phyloP scores from a whole-genome alignment of 2,329 filamentous ascomycete species.

The Mariannaea elegans region DNA sequence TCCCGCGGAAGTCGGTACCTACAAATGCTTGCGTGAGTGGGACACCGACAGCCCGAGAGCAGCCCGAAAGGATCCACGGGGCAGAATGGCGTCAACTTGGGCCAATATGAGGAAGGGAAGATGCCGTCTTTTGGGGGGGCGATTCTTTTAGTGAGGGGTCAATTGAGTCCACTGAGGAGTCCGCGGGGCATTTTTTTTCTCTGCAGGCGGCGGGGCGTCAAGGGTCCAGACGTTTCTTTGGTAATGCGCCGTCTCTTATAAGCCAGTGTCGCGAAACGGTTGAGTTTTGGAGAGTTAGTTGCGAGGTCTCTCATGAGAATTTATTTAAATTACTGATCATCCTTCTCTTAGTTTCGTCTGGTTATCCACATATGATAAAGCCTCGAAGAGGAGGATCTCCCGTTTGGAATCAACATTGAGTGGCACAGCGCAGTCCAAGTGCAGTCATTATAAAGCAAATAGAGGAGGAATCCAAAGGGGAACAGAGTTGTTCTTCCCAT shows the following conservation, averaged over 20 bases:
- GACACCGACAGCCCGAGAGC: conserved; percentile 39
- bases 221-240: conserved; percentile 21
- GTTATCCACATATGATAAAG: not conserved
- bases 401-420: no score
- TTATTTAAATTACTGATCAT: conserved; percentile 5
- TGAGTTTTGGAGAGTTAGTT: no score
- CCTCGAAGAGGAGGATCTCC: not conserved
- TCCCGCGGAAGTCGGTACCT: conserved; percentile 42
- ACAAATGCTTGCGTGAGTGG: conserved; percentile 6
- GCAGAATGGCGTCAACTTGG: conserved; percentile 48
- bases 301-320: not conserved
- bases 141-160: conserved; percentile 15
- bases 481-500: conserved; percentile 6
- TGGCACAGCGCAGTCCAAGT: no score
- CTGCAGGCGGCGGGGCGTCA: conserved; percentile 7
- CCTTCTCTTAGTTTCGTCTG: not conserved
- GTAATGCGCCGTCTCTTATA: conserved; percentile 27
- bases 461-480: not conserved
- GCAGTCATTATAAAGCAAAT: not conserved
- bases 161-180: conserved; percentile 11
- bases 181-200: conserved; percentile 23
- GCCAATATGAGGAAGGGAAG: conserved; percentile 36
- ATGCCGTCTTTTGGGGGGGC: conserved; percentile 26
- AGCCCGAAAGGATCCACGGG: conserved; percentile 34
- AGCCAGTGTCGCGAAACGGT: conserved; percentile 11